Evolutionary conservation across 768 basidiomycete species (phyloP).

Genomic region (Cantharellus cinnabarinus): DNA sequence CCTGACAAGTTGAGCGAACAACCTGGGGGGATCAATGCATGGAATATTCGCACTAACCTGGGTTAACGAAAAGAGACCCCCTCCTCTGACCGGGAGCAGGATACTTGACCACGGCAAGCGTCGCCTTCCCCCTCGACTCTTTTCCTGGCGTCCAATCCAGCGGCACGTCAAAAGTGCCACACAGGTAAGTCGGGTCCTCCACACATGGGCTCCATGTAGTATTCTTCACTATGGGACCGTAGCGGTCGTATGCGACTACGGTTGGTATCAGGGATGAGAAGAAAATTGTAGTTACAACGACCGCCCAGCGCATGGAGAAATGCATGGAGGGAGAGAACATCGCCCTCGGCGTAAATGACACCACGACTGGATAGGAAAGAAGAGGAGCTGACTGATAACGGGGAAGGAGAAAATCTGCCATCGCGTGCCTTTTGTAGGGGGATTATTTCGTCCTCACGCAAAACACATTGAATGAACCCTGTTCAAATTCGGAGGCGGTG

Average conservation of each 20-base stretch:
- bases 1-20: neutral
- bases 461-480: too few relatives aligned
- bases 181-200: neutral
- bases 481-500: too few relatives aligned
- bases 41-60: neutral
- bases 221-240: neutral
- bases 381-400: too few relatives aligned
- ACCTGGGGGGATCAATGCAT: neutral
- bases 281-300: too few relatives aligned
- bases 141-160: neutral
- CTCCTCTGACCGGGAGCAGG: neutral
- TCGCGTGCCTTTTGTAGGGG: too few relatives aligned
- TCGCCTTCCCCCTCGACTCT: neutral
- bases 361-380: too few relatives aligned
- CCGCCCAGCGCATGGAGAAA: too few relatives aligned
- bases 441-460: too few relatives aligned
- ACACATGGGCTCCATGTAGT: neutral
- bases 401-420: too few relatives aligned
- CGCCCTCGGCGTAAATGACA: too few relatives aligned
- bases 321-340: too few relatives aligned
- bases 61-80: constrained; percentile 3
- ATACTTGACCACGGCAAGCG: neutral
- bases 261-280: too few relatives aligned
- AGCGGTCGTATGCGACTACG: neutral
- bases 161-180: constrained; percentile 1